Evolutionary conservation across 2,329 filamentous ascomycete genomes (phyloP).

Genomic region (Fusarium sp.): DNA sequence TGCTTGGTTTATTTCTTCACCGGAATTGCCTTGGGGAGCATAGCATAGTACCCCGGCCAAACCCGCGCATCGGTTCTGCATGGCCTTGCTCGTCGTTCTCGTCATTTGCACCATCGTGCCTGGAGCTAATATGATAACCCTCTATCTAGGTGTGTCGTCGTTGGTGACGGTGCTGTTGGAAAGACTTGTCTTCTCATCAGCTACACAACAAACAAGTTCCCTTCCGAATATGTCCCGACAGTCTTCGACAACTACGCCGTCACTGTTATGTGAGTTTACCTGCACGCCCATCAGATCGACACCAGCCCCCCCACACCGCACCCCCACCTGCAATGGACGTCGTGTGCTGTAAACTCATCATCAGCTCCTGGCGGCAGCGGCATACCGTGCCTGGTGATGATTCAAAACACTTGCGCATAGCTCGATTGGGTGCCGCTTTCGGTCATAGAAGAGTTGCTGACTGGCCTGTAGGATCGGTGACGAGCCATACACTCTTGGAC

Average conservation of each 20-base stretch:
- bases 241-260: slow-evolving; percentile 99
- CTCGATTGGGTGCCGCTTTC: slow-evolving; percentile 3
- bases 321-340: slow-evolving; percentile 29
- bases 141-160: slow-evolving; percentile 87
- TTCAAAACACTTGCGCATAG: slow-evolving; percentile 10
- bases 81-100: slow-evolving; percentile 5
- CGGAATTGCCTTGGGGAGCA: slow-evolving; percentile 4
- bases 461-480: slow-evolving; percentile 85
- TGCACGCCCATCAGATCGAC: slow-evolving; percentile 34
- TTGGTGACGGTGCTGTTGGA: slow-evolving; percentile 98
- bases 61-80: slow-evolving; percentile 38
- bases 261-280: slow-evolving; percentile 91
- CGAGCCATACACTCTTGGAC: slow-evolving; percentile 95
- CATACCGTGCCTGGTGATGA: slow-evolving; percentile 14
- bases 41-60: slow-evolving; percentile 4
- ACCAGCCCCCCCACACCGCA: slow-evolving; percentile 30
- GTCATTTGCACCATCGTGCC: slow-evolving; percentile 1
- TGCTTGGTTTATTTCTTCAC: slow-evolving; percentile 14
- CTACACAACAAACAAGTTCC: slow-evolving; percentile 99
- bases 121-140: slow-evolving; percentile 42
- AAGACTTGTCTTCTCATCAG: slow-evolving; percentile 99
- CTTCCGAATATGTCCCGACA: slow-evolving; percentile 98
- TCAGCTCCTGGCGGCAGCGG: slow-evolving; percentile 9
- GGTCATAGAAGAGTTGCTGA: slow-evolving; percentile 33
- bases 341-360: slow-evolving; percentile 14